Percentiles rank a stretch among this genome's conserved stretches.
Conservation (phyloP, 257 asterid species). For the Solanum phureja region DNA sequence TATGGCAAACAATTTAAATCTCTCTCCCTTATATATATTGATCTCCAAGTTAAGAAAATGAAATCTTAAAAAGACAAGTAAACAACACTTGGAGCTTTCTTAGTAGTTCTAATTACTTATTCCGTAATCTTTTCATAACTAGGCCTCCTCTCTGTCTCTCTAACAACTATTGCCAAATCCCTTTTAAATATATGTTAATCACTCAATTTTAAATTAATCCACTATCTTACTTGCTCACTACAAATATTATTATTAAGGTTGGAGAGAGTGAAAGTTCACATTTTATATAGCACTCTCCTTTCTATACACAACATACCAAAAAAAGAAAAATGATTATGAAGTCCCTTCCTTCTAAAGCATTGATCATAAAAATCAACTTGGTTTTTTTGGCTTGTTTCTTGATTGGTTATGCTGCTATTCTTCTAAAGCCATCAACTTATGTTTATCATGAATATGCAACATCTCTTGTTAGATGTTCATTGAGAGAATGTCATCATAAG, state of each 20-base stretch:
- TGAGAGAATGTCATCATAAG: slow-evolving; percentile 66
- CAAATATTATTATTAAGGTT: neutral
- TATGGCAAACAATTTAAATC: slow-evolving; percentile 6
- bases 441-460: slow-evolving; percentile 41
- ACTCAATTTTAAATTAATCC: neutral
- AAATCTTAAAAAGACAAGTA: neutral
- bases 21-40: slow-evolving; percentile 11
- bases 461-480: slow-evolving; percentile 51
- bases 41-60: slow-evolving; percentile 18
- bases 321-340: slow-evolving; percentile 37
- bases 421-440: slow-evolving; percentile 49
- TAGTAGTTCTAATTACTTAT: slow-evolving; percentile 14
- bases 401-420: slow-evolving; percentile 38
- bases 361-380: slow-evolving; percentile 54
- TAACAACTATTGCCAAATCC: slow-evolving; percentile 21
- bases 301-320: neutral
- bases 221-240: neutral
- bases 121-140: slow-evolving; percentile 4
- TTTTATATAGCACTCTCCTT: neutral
- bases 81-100: slow-evolving; percentile 25
- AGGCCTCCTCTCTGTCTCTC: neutral
- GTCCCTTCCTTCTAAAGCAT: slow-evolving; percentile 43
- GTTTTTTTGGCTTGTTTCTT: slow-evolving; percentile 52
- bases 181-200: slow-evolving; percentile 3
- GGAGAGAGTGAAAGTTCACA: neutral